Evolutionary conservation across 2,329 filamentous ascomycete genomes (phyloP), one percentile per base, ranked within the genome.

Genomic region (Elsinoe fawcettii): DNA sequence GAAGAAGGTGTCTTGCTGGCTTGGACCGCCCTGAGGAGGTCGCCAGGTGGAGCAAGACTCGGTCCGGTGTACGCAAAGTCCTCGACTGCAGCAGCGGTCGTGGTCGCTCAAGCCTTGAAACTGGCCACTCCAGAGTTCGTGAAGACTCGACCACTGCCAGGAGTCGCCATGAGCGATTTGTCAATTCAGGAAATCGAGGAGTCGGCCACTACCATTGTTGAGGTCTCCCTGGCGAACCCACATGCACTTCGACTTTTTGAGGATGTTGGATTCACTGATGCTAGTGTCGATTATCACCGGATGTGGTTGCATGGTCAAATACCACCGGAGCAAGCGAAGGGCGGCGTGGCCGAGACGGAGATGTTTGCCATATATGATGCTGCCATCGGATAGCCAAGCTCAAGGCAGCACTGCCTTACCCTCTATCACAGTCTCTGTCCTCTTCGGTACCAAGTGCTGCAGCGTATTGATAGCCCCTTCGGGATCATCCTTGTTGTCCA

Each of bases 401-500:
- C 30, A 20, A 32, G 27, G n/a, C 30, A 39, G n/a, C 30, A 39
- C 49, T 4, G 49, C 14, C 20, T 37, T 39, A 5, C 25, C 49
- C 11, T 36, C 49, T 34, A 43, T 3, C 47, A 22, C 25, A 30
- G 30, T 53, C 30, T 30, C 49, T 22, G 30, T 53, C 43, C 41
- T 49, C 43, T 25, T 27, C 12, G 62, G 57, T 2, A 62, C 62
- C 16, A 71, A 60, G 58, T 70, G 64, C 39, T 66, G 65, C 7
- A 70, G 62, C 63, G 67, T 70, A 11, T 62, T 61, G 22, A 97
- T 91, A 12, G 92, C 92, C 1, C 92, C 90, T 63, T 90, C 80
- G 77, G 91, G 87, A 65, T 95, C 81, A 62, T 86, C 87, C 74
- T 99, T 99, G 73, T 97, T 95, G 70, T 95, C 95, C 70, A 97